Evolutionary conservation across 192 early-diverging fungal species (phyloP), one percentile per base, ranked within the genome.

Genomic region (Neocallimastix lanati): DNA sequence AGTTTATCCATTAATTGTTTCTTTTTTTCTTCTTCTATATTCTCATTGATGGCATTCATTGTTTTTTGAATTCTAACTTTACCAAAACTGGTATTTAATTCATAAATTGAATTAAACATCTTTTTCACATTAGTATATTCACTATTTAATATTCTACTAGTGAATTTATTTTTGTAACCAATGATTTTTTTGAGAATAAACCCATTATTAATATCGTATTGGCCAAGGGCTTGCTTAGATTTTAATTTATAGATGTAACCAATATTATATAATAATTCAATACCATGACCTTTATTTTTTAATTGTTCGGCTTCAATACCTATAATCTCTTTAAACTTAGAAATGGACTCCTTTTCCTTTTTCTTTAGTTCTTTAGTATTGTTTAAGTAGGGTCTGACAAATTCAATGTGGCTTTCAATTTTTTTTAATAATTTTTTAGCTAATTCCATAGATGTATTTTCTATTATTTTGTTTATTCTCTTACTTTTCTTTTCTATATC

Each of bases 221-320:
- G 86, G 79, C 80, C 88, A 40, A 92, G 84, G 82, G 92, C 93
- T 83, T 98, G 96, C 77, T 92, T 92, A 16, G 94, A 92, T 85
- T 96, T 96, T 79, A 95, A 86, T 58, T 85, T 86, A 83, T 99
- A 99, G 9, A 93, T 94, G 85, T 91, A 93, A 78, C 97, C 97
- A 80, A 98, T 92, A 4, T 93, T 92, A 83, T 97, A 94, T 77
- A 99, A 84, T n/a, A 99, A 88, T 84, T 97, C 96, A n/a, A 95
- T 89, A 29, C 97, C 97, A 82, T 94, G 94, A 33, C 91, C 93
- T 83, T 98, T 96, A 27, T 84, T 81, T 84, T 96, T 95, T 76
- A 99, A 89, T 28, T 90, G 89, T 77, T 96, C 93, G 9, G 95
- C 95, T 82, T 99, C 96, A 33, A 90, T 81, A 78, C 88, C 86